These are phyloP conservation scores for Paraphoma sp. DNA, from an alignment of 2,329 filamentous ascomycete species.

Conservation along the genomic window DNA sequence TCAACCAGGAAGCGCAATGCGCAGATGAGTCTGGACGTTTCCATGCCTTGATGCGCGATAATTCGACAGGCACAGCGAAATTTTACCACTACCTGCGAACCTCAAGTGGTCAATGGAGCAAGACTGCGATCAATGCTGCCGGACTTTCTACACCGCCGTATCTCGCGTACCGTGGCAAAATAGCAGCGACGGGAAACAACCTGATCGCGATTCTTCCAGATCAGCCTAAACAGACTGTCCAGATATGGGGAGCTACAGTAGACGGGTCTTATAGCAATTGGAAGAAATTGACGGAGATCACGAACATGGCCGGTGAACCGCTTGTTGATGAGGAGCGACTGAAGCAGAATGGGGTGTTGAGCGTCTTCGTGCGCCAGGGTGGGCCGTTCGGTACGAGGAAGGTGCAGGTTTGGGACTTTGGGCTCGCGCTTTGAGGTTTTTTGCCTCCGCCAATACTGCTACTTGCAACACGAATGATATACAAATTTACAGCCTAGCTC, in stretches of 20 bases:
- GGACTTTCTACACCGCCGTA: conserved; percentile 41
- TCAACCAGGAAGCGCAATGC: conserved; percentile 60
- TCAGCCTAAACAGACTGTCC: conserved; percentile 33
- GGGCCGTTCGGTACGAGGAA: conserved; percentile 41
- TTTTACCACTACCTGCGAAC: conserved; percentile 46
- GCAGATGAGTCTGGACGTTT: conserved; percentile 55
- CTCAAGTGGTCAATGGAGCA: conserved; percentile 34
- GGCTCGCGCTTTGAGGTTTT: conserved; percentile 23
- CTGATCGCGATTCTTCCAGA: conserved; percentile 40
- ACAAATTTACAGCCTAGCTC: background rate
- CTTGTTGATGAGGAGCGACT: conserved; percentile 40
- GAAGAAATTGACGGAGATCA: conserved; percentile 39
- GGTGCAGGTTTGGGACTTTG: conserved; percentile 45
- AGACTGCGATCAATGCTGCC: conserved; percentile 36
- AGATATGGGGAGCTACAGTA: conserved; percentile 38
- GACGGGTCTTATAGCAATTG: conserved; percentile 35
- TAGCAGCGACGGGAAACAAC: conserved; percentile 34
- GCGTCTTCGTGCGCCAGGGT: conserved; percentile 44
- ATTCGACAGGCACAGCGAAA: conserved; percentile 28
- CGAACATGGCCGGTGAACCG: conserved; percentile 40
- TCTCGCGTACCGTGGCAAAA: conserved; percentile 41
- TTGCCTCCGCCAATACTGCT: background rate
- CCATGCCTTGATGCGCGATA: conserved; percentile 59
- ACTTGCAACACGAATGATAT: background rate
- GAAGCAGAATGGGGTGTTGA: conserved; percentile 30